Conservation (phyloP, 2,329 filamentous ascomycete species). For the Phialemonium atrogriseum region DNA sequence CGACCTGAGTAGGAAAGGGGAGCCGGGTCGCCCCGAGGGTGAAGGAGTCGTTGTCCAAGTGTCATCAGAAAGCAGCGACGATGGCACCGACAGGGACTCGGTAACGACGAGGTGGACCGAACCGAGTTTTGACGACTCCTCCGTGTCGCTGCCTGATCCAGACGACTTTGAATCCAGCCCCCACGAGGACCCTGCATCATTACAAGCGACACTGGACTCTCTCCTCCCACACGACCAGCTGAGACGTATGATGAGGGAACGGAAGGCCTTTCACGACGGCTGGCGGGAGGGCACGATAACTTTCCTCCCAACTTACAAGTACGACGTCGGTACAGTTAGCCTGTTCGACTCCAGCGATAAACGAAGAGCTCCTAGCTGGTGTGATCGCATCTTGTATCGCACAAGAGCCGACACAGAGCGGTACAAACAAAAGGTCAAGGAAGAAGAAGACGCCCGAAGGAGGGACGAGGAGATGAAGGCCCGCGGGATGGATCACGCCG, state of each 20-base stretch:
- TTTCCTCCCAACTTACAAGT: slow-evolving; percentile 95
- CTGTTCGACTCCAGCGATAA: slow-evolving; percentile 96
- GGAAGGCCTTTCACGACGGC: slow-evolving; percentile 82
- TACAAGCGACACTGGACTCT: slow-evolving; percentile 83
- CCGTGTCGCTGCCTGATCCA: slow-evolving; percentile 44
- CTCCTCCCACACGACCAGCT: slow-evolving; percentile 88
- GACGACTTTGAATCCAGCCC: slow-evolving; percentile 62
- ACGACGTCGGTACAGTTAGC: slow-evolving; percentile 87
- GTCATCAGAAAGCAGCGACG: slow-evolving; percentile 34
- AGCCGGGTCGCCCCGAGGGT: slow-evolving; percentile 31
- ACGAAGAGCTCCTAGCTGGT: slow-evolving; percentile 88
- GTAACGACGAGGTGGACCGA: slow-evolving; percentile 15
- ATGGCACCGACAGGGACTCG: slow-evolving; percentile 29
- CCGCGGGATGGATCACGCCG: slow-evolving; percentile 63
- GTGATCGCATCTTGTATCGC: slow-evolving; percentile 84
- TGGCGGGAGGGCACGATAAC: slow-evolving; percentile 85
- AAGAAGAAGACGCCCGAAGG: slow-evolving; percentile 58
- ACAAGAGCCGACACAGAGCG: slow-evolving; percentile 62
- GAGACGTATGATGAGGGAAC: slow-evolving; percentile 58
- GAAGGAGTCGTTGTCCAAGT: slow-evolving; percentile 42
- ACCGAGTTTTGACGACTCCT: slow-evolving; percentile 29
- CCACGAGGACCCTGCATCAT: slow-evolving; percentile 70
- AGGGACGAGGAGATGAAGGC: slow-evolving; percentile 81
- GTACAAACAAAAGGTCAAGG: slow-evolving; percentile 54
- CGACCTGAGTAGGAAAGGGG: slow-evolving; percentile 38